These are phyloP conservation scores for Neonothopanus nambi DNA, from an alignment of 1,284 basidiomycete species.

Conservation along the genomic window DNA sequence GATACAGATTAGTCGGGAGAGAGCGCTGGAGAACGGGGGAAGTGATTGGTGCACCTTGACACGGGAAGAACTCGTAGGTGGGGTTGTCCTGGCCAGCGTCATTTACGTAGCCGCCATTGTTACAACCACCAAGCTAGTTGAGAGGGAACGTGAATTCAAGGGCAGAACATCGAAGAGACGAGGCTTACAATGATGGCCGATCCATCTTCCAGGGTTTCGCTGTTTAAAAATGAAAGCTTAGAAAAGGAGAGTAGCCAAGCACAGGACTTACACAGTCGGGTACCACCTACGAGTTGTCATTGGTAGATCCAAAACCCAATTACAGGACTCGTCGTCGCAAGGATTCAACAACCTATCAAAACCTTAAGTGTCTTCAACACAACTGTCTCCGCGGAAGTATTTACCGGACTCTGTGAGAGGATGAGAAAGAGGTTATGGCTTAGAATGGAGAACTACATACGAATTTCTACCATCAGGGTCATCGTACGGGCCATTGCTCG, in stretches of 20 bases:
- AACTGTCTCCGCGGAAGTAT: conserved; percentile 11
- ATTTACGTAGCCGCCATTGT: conserved; percentile 78
- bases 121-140: conserved; percentile 60
- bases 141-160: conserved; percentile 22
- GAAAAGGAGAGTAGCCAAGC: not conserved
- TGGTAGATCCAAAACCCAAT: conserved; percentile 49
- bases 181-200: conserved; percentile 38
- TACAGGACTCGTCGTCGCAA: conserved; percentile 64
- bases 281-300: conserved; percentile 69
- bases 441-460: conserved; percentile 36
- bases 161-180: not conserved
- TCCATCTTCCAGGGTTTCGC: conserved; percentile 47
- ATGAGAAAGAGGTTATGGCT: conserved; percentile 8
- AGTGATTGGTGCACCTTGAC: conserved; percentile 45
- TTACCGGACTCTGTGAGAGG: conserved; percentile 44
- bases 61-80: conserved; percentile 80
- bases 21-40: conserved; percentile 54
- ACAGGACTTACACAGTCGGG: conserved; percentile 47
- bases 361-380: not conserved
- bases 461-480: conserved; percentile 73
- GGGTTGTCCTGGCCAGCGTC: conserved; percentile 54
- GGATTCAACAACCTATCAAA: conserved; percentile 59
- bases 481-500: conserved; percentile 51
- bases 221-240: conserved; percentile 17
- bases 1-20: conserved; percentile 65